Conservation (phyloP, 768 basidiomycete species). For the Hemileccinum impolitum region DNA sequence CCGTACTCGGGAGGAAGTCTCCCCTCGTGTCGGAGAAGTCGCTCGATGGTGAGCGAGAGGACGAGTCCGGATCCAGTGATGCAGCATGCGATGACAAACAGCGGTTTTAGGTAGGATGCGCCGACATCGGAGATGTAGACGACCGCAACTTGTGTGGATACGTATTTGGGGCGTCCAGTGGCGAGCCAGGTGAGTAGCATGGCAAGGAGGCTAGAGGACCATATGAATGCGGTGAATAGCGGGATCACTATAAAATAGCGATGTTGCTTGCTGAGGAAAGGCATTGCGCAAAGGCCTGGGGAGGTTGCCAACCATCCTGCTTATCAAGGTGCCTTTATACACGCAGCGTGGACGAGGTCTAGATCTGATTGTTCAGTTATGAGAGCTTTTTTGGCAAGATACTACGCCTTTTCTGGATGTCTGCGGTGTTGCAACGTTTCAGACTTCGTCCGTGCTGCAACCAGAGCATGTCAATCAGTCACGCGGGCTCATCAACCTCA, state of each 20-base stretch:
- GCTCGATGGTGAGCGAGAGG: conserved; percentile 56
- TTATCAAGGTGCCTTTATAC: conserved; percentile 7
- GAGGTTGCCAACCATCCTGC: no score
- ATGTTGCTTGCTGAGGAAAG: conserved; percentile 27
- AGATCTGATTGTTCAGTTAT: no score
- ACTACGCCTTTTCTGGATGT: background rate
- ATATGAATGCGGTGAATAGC: conserved; percentile 53
- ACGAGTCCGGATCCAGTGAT: conserved; percentile 64
- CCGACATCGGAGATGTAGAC: conserved; percentile 80
- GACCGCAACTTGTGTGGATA: conserved; percentile 51
- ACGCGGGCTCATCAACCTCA: no score
- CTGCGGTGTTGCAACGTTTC: background rate
- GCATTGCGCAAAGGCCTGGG: conserved; percentile 11
- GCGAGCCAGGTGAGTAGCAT: conserved; percentile 74
- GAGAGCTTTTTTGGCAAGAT: no score
- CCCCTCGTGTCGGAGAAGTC: conserved; percentile 63
- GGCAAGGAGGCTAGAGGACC: conserved; percentile 68
- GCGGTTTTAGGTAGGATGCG: conserved; percentile 69
- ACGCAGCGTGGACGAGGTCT: background rate
- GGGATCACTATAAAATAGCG: conserved; percentile 70
- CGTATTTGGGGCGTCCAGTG: conserved; percentile 49
- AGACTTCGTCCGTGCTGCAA: no score
- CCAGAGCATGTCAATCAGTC: no score
- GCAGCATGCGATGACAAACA: conserved; percentile 64
- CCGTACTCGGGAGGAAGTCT: conserved; percentile 63